phyloP scores from a whole-genome alignment of 371 early-diverging fungal species.

The Mucor piriformis region DNA sequence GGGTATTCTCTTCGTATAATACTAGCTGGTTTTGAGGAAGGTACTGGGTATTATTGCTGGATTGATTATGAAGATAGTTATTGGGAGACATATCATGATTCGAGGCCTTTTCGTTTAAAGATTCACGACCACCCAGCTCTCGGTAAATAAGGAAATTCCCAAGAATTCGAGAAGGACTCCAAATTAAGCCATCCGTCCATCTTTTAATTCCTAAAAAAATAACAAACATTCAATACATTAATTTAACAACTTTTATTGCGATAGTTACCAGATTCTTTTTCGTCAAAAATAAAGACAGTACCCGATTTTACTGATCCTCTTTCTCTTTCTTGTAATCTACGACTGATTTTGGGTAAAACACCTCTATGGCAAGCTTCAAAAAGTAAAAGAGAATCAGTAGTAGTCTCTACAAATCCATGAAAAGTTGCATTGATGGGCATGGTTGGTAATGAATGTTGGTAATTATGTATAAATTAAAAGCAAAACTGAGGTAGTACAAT shows the following conservation, averaged over 20 bases:
- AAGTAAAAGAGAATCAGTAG: conserved; percentile 67
- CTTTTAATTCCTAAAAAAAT: conserved; percentile 70
- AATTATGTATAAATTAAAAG: not conserved
- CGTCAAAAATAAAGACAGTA: conserved; percentile 73
- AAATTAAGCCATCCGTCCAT: conserved; percentile 88
- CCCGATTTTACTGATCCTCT: conserved; percentile 64
- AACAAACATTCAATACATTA: conserved; percentile 2
- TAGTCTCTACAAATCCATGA: conserved; percentile 58
- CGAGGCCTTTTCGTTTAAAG: not conserved
- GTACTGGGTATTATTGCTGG: not conserved
- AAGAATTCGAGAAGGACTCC: conserved; percentile 84
- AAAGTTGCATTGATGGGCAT: conserved; percentile 52
- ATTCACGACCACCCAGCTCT: conserved; percentile 64
- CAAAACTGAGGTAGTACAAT: no score
- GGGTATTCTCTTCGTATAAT: not conserved
- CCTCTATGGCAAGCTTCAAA: conserved; percentile 74
- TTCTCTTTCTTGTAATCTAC: conserved; percentile 69
- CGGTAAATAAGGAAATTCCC: conserved; percentile 82
- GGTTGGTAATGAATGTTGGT: not conserved
- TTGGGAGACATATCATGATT: not conserved
- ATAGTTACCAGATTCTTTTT: conserved; percentile 60
- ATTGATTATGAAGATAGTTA: not conserved
- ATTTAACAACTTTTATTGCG: not conserved
- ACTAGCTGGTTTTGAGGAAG: not conserved
- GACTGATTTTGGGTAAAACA: conserved; percentile 57